These are phyloP conservation scores for Massariosphaeria phaeospora DNA, from an alignment of 495 filamentous ascomycete species.

Conservation along the genomic window DNA sequence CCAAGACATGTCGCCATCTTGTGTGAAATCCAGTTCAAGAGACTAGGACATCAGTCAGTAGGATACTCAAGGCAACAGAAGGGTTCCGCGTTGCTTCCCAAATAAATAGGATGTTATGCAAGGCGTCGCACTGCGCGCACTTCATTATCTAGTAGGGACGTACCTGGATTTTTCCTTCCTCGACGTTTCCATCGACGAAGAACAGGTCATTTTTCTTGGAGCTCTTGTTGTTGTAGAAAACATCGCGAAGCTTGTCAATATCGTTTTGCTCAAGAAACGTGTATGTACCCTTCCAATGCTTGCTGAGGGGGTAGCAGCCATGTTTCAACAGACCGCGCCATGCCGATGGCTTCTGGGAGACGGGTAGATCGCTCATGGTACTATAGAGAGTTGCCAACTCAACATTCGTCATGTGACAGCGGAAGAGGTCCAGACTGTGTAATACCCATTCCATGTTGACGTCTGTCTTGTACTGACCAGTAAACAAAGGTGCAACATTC, in stretches of 20 bases:
- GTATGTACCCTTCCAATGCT: conserved; percentile 41
- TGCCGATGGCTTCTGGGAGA: conserved; percentile 24
- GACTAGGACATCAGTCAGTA: not conserved
- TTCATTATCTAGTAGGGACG: too few species aligned
- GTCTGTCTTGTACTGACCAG: conserved; percentile 23
- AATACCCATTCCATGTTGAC: conserved; percentile 36
- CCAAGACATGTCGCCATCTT: conserved; percentile 21
- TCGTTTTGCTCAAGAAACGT: not conserved
- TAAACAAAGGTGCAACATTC: conserved; percentile 29
- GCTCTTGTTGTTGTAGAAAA: not conserved
- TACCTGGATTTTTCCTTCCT: conserved; percentile 13
- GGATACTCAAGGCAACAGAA: not conserved
- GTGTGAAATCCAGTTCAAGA: conserved; percentile 1
- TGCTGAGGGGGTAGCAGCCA: conserved; percentile 24
- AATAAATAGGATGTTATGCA: too few species aligned
- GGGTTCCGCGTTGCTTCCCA: too few species aligned
- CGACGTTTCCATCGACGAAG: conserved; percentile 23
- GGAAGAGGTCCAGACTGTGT: conserved; percentile 42
- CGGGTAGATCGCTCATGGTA: conserved; percentile 16
- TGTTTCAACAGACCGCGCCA: conserved; percentile 23
- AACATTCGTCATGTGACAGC: conserved; percentile 35
- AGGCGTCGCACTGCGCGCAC: too few species aligned
- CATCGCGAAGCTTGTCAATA: not conserved
- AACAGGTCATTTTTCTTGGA: not conserved
- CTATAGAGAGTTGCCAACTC: conserved; percentile 29